Percentiles rank a stretch among this genome's conserved stretches.
Evolutionary conservation across 129 eudicot species (phyloP).

Genomic region (Apium graveolens): DNA sequence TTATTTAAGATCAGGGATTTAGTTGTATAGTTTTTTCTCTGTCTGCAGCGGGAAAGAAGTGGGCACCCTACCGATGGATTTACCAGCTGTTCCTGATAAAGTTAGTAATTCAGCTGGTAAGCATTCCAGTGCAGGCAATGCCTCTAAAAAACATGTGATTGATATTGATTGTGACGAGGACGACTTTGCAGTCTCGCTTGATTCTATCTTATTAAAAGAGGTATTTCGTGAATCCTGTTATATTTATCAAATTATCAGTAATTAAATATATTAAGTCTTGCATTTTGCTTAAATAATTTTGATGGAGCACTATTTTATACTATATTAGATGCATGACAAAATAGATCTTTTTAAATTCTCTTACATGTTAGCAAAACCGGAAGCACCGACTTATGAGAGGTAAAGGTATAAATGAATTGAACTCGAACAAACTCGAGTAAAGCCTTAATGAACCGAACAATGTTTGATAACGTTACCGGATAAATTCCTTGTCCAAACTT

Average conservation of each 20-base stretch:
- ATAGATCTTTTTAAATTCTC: not conserved
- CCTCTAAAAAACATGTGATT: conserved; percentile 30
- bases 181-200: conserved; percentile 31
- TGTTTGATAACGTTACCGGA: too few relatives aligned
- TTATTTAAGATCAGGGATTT: not conserved
- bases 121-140: conserved; percentile 22
- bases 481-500: too few relatives aligned
- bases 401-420: too few relatives aligned
- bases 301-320: not conserved
- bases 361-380: not conserved
- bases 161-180: conserved; percentile 40
- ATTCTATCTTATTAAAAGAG: conserved; percentile 47
- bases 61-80: conserved; percentile 42
- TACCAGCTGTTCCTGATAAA: conserved; percentile 24
- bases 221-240: conserved; percentile 14
- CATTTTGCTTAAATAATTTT: not conserved
- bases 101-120: conserved; percentile 10
- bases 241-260: not conserved
- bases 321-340: not conserved
- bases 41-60: conserved; percentile 58
- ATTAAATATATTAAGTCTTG: not conserved
- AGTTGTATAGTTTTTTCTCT: not conserved
- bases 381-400: not conserved
- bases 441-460: too few relatives aligned
- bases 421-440: too few relatives aligned